Evolutionary conservation across 805 yeast species (phyloP).

Genomic region (Gaillardinia entomophila): DNA sequence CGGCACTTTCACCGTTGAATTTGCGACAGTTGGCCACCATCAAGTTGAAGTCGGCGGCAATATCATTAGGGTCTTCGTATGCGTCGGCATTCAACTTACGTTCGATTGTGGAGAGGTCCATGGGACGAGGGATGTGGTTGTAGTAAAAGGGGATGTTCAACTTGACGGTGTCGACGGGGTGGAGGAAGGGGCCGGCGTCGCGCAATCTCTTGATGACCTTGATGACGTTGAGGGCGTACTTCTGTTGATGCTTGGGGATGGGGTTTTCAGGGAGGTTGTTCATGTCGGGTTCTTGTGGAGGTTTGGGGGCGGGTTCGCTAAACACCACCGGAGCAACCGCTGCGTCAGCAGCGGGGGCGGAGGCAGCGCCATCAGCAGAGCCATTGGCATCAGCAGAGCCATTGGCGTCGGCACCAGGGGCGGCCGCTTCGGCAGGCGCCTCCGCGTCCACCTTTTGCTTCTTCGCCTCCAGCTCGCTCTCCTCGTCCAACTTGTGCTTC

Average conservation of each 20-base stretch:
- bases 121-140: constrained; percentile 77
- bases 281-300: constrained; percentile 70
- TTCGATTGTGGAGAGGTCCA: constrained; percentile 92
- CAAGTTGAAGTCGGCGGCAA: constrained; percentile 72
- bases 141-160: constrained; percentile 88
- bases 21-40: constrained; percentile 78
- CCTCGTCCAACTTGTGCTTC: constrained; percentile 26
- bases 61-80: constrained; percentile 63
- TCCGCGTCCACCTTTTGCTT: constrained; percentile 12
- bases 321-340: constrained; percentile 7
- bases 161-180: constrained; percentile 86
- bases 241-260: constrained; percentile 76
- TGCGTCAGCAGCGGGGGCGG: constrained; percentile 6
- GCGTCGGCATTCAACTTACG: constrained; percentile 64
- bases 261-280: constrained; percentile 60
- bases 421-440: constrained; percentile 1
- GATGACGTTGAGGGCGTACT: constrained; percentile 70
- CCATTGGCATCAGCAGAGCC: not conserved
- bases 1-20: constrained; percentile 81
- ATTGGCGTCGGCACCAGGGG: not conserved
- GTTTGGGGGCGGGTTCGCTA: constrained; percentile 64
- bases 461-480: constrained; percentile 14
- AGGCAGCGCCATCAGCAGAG: not conserved
- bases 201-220: constrained; percentile 85
- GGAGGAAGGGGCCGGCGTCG: constrained; percentile 86